These are phyloP conservation scores for Pichia cactophila DNA, from an alignment of 1,139 yeast species.

Conservation along the genomic window DNA sequence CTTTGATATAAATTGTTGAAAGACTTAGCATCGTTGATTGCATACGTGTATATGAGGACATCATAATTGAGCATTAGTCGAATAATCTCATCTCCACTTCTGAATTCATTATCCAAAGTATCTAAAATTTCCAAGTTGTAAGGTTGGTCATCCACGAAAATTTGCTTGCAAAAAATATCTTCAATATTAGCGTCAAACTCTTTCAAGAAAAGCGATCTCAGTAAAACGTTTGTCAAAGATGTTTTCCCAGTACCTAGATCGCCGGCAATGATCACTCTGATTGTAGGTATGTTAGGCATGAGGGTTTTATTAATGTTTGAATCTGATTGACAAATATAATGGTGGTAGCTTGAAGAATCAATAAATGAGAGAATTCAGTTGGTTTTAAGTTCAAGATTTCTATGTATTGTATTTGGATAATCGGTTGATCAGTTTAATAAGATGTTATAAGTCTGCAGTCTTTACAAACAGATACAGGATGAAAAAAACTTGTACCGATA, in stretches of 20 bases:
- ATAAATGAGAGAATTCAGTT: not conserved
- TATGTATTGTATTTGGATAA: no score
- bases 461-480: no score
- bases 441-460: no score
- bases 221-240: conserved; percentile 43
- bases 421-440: no score
- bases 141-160: conserved; percentile 31
- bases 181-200: conserved; percentile 49
- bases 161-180: conserved; percentile 36
- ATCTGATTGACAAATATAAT: no score
- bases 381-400: not conserved
- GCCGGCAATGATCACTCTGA: conserved; percentile 42
- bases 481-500: no score
- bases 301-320: not conserved
- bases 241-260: conserved; percentile 55
- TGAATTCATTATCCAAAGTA: conserved; percentile 43
- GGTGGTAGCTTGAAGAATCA: no score
- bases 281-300: conserved; percentile 12
- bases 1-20: conserved; percentile 18
- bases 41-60: conserved; percentile 46
- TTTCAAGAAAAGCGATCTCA: conserved; percentile 43
- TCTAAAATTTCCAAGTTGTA: conserved; percentile 45
- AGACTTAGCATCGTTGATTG: conserved; percentile 32
- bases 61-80: conserved; percentile 35
- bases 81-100: conserved; percentile 37